These are phyloP conservation scores for Metschnikowia arizonensis DNA, from an alignment of 805 yeast species.

Conservation along the genomic window DNA sequence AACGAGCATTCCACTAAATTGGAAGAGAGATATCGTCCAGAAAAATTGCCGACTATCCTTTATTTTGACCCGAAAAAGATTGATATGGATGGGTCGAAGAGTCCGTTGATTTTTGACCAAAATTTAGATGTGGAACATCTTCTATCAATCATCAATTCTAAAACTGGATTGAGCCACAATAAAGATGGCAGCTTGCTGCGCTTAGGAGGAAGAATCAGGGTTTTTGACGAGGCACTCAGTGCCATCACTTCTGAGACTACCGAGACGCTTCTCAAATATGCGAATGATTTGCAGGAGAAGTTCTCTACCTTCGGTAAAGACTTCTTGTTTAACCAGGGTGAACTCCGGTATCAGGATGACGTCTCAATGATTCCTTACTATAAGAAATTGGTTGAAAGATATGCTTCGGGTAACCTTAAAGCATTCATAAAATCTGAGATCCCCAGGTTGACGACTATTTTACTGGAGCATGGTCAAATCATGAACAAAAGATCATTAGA, in stretches of 20 bases:
- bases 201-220: constrained; percentile 30
- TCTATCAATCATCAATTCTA: constrained; percentile 26
- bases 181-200: constrained; percentile 30
- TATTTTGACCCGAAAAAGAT: constrained; percentile 34
- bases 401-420: constrained; percentile 41
- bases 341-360: constrained; percentile 18
- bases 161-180: constrained; percentile 26
- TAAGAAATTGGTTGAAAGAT: constrained; percentile 42
- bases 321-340: constrained; percentile 12
- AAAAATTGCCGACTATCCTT: constrained; percentile 53
- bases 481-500: constrained; percentile 45
- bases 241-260: constrained; percentile 1
- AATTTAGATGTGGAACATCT: constrained; percentile 21
- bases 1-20: constrained; percentile 14
- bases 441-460: constrained; percentile 41
- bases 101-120: constrained; percentile 28
- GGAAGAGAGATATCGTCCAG: constrained; percentile 33
- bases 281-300: constrained; percentile 14
- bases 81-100: constrained; percentile 22
- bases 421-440: constrained; percentile 28
- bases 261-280: constrained; percentile 5
- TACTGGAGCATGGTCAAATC: constrained; percentile 31
- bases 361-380: constrained; percentile 41
- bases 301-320: constrained; percentile 10
- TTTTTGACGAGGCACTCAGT: constrained; percentile 18